These are phyloP conservation scores for bread wheat (Triticum aestivum) DNA, from an alignment of 176 grass and related monocot species.

Conservation along the genomic window IWGSC_CS_RefSeq_v2.1 NC_057798.1:684649587-684650086, in stretches of 20 bases:
- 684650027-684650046: neutral
- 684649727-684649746: neutral
- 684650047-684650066: neutral
- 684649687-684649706: neutral
- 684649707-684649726: neutral
- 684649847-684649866: neutral
- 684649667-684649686: no score
- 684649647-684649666: no score
- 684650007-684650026: neutral
- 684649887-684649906: neutral
- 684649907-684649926: neutral
- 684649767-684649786: no score
- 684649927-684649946: neutral
- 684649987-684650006: neutral
- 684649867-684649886: neutral
- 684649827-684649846: neutral
- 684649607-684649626: no score
- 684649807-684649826: neutral
- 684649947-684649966: neutral
- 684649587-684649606: no score
- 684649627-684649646: no score
- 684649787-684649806: neutral
- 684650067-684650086: neutral
- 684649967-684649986: neutral
- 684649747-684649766: no score